Percentiles rank a stretch among this genome's conserved stretches.
Evolutionary conservation across 768 basidiomycete species (phyloP).

Genomic region (Cystobasidium onofrii): DNA sequence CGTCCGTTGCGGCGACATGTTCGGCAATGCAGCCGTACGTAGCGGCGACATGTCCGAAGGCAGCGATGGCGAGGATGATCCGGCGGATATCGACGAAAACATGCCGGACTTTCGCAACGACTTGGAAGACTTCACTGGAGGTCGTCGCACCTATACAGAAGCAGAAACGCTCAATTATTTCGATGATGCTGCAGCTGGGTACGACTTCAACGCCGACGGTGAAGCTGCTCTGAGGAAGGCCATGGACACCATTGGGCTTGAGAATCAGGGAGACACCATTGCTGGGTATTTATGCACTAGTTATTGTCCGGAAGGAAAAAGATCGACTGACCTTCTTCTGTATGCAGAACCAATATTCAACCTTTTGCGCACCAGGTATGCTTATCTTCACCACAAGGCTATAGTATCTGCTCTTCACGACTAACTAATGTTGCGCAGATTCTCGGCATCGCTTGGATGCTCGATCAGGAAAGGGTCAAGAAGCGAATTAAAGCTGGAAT

Average conservation of each 20-base stretch:
- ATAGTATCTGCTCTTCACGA: no score
- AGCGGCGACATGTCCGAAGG: no score
- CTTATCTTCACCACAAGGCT: no score
- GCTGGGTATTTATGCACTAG: no score
- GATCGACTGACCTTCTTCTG: no score
- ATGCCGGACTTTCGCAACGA: not conserved
- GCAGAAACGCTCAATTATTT: not conserved
- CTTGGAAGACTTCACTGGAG: not conserved
- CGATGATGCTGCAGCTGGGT: not conserved
- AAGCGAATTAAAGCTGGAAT: constrained; percentile 35
- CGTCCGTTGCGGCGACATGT: no score
- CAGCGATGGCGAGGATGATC: no score
- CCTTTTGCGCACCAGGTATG: constrained; percentile 16
- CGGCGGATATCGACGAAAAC: no score
- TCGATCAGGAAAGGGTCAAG: constrained; percentile 3
- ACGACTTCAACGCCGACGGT: not conserved
- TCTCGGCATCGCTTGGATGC: constrained; percentile 3
- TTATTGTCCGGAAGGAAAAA: no score
- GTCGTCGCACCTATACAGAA: not conserved
- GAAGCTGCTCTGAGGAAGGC: not conserved
- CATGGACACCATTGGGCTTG: not conserved
- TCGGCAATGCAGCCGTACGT: no score
- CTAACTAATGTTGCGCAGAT: no score
- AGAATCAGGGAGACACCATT: not conserved
- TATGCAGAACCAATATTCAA: not conserved